A percentile compares a stretch with the other conserved stretches of the same genome.
These are phyloP conservation scores for Aspergillus pseudonomiae DNA, from an alignment of 2,329 filamentous ascomycete species.

Conservation along the genomic window DNA sequence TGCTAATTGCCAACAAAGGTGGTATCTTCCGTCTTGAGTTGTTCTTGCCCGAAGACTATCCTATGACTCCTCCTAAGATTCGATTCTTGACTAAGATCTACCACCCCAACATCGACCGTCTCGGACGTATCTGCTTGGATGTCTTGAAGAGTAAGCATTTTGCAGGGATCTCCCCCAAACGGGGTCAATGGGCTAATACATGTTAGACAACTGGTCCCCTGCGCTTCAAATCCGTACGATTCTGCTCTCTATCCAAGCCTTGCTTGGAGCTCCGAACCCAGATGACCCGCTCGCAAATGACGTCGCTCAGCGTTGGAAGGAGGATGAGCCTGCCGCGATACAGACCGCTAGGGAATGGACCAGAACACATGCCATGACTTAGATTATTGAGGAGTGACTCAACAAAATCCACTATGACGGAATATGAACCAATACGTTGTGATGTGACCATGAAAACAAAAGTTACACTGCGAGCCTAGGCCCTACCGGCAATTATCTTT, in stretches of 20 bases:
- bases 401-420: slow-evolving; percentile 17
- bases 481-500: slow-evolving; percentile 20
- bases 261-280: slow-evolving; percentile 93
- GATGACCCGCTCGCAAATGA: slow-evolving; percentile 98
- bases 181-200: slow-evolving; percentile 19
- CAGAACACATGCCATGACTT: slow-evolving; percentile 71
- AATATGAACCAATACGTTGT: slow-evolving; percentile 23
- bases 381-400: slow-evolving; percentile 18
- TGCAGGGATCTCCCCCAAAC: too few relatives aligned
- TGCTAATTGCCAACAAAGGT: slow-evolving; percentile 45
- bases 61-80: slow-evolving; percentile 98
- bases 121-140: slow-evolving; percentile 95
- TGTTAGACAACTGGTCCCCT: slow-evolving; percentile 93
- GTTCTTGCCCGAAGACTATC: slow-evolving; percentile 97
- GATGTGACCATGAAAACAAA: slow-evolving; percentile 38
- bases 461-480: slow-evolving; percentile 16
- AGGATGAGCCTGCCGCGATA: slow-evolving; percentile 90
- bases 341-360: slow-evolving; percentile 94
- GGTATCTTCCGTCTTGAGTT: slow-evolving; percentile 96
- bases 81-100: slow-evolving; percentile 99
- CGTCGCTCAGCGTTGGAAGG: slow-evolving; percentile 97
- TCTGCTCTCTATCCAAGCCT: slow-evolving; percentile 95
- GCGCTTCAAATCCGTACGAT: slow-evolving; percentile 98
- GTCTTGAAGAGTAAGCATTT: slow-evolving; percentile 84
- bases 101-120: slow-evolving; percentile 97